Evolutionary conservation across 2,329 filamentous ascomycete genomes (phyloP), one percentile per base, ranked within the genome.

Genomic region (Pyrenophora teres): DNA sequence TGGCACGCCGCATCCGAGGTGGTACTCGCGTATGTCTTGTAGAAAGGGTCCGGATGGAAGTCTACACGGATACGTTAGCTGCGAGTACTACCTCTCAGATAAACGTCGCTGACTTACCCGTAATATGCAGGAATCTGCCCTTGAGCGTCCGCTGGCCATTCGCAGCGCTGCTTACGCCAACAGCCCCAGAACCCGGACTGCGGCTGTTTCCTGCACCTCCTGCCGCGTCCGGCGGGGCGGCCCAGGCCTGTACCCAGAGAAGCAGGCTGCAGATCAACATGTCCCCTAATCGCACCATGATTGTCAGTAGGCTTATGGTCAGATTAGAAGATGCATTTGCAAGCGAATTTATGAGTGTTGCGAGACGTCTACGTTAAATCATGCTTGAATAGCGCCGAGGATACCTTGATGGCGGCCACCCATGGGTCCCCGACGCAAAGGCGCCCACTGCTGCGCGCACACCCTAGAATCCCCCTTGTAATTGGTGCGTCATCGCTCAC

Each of bases 11-110:
- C 76, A 25, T 83, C 81, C 62, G 84, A 80, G 32, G 83, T 80
- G 38, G 89, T 89, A 19, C 89, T 88, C 9, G 90, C 83, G 72
- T 92, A 88, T 6, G 83, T 75, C 74, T 90, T 87, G 80, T 97
- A 99, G 75, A 90, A 89, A 37, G 85, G 84, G 73, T 99, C 94
- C 40, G 92, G 91, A 68, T 99, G 94, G 64, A 97, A 83, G 76
- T 99, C 94, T 96, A 46, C 38, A 49, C 10, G 16, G 43, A 35
- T 38, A 31, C 45, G 49, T 55, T 35, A 57, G 47, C 18, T 37
- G 39, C 39, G n/a, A 18, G 19, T 36, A 4, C n/a, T 25, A 4
- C 18, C 13, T 25, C 15, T 12, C 25, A 8, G 5, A 21, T 21
- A 21, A 5, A 23, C 33, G 30, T 21, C n/a, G 39, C 44, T n/a